Conservation (phyloP, 192 early-diverging fungal species). For the Backusella macrospora region DNA sequence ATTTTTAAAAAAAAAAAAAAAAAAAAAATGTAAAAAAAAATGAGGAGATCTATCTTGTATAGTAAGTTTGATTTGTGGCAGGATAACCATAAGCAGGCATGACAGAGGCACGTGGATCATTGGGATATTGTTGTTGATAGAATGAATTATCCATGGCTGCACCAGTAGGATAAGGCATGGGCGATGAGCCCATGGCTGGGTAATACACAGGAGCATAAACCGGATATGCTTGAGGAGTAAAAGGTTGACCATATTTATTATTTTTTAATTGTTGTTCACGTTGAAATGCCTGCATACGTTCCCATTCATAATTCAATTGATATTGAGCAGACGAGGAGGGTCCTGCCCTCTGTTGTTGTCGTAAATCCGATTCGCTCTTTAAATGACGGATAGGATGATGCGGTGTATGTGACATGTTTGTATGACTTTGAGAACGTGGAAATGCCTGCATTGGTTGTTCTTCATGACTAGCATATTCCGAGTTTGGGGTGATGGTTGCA, state of each 20-base stretch:
- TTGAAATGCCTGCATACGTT: conserved; percentile 26
- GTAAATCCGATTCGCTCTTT: conserved; percentile 27
- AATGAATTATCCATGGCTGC: not conserved
- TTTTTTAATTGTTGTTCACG: conserved; percentile 14
- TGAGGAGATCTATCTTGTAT: not conserved
- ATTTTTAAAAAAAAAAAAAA: not conserved
- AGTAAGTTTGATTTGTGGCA: conserved; percentile 1
- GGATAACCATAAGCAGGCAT: not conserved
- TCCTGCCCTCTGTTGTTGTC: not conserved
- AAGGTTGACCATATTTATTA: not conserved
- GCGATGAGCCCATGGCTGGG: not conserved
- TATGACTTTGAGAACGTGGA: conserved; percentile 7
- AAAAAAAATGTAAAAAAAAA: not conserved
- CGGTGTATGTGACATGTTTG: not conserved
- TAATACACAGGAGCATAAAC: not conserved
- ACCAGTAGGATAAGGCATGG: not conserved
- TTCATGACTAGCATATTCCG: not conserved
- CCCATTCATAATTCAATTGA: conserved; percentile 20
- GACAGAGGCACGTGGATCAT: not conserved
- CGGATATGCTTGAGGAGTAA: not conserved
- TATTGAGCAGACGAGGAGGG: not conserved
- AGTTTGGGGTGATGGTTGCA: not conserved
- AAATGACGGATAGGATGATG: conserved; percentile 10
- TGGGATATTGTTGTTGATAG: not conserved
- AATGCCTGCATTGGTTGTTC: not conserved